A percentile compares a stretch with the other conserved stretches of the same genome.
Conservation (phyloP, 495 filamentous ascomycete genomes). For the Penicillium subrubescens region DNA sequence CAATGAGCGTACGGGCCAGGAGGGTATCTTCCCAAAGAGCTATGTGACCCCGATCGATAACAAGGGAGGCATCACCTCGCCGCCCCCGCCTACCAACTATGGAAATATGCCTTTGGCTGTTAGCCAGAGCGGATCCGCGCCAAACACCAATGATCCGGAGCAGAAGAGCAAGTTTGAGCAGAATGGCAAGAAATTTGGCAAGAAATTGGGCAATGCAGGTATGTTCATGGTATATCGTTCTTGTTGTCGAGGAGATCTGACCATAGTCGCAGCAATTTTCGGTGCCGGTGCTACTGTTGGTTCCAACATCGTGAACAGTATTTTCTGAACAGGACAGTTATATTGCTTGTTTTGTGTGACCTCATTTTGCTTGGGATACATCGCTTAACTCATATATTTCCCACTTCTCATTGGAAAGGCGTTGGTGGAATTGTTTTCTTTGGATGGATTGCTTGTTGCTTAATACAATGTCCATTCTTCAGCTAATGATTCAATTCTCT, state of each 20-base stretch:
- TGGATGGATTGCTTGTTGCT: slow-evolving; percentile 11
- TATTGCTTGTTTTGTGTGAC: background rate
- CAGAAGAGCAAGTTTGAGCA: slow-evolving; percentile 52
- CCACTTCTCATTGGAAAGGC: slow-evolving; percentile 27
- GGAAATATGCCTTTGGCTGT: slow-evolving; percentile 57
- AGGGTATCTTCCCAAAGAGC: slow-evolving; percentile 88
- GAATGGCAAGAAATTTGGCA: slow-evolving; percentile 60
- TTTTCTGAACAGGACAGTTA: slow-evolving; percentile 62
- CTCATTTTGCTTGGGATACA: background rate
- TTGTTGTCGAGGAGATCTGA: slow-evolving; percentile 7
- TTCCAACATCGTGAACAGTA: slow-evolving; percentile 86
- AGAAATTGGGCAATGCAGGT: slow-evolving; percentile 60
- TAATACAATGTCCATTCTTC: background rate
- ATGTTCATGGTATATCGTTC: slow-evolving; percentile 32
- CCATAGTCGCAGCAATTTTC: slow-evolving; percentile 57
- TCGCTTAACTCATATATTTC: slow-evolving; percentile 11
- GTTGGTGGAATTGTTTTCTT: slow-evolving; percentile 33
- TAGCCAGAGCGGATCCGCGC: slow-evolving; percentile 42
- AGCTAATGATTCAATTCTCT: background rate
- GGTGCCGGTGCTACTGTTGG: slow-evolving; percentile 90
- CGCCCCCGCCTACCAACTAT: slow-evolving; percentile 46
- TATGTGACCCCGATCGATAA: slow-evolving; percentile 71
- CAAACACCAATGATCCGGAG: slow-evolving; percentile 31
- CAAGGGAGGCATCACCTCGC: slow-evolving; percentile 32
- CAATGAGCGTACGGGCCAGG: slow-evolving; percentile 73